These are phyloP conservation scores for Hippophae rhamnoides DNA, from an alignment of 306 rosid genomes.

Conservation along the genomic window DNA sequence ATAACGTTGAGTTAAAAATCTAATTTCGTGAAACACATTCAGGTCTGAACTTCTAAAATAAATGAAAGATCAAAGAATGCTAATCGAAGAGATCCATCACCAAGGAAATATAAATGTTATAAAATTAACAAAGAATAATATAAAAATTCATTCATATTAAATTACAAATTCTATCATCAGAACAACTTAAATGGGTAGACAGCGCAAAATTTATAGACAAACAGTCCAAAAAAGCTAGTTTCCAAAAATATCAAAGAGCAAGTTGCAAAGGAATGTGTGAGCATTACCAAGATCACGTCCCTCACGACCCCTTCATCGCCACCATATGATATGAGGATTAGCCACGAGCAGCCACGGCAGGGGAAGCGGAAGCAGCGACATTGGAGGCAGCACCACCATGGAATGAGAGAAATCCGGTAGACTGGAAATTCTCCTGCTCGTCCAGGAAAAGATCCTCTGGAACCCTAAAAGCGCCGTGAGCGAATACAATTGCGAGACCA, in stretches of 20 bases:
- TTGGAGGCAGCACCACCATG: conserved; percentile 41
- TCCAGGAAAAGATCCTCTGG: conserved; percentile 93
- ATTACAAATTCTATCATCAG: too few species aligned
- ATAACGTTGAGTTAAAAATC: too few species aligned
- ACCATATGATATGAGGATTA: neutral
- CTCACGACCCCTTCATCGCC: conserved; percentile 4
- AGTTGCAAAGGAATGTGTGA: conserved; percentile 1
- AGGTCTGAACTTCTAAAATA: too few species aligned
- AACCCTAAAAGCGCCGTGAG: conserved; percentile 70
- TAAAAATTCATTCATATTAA: neutral
- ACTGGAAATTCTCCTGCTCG: conserved; percentile 37
- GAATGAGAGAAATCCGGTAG: conserved; percentile 52
- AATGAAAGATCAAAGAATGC: too few species aligned
- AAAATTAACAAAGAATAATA: neutral
- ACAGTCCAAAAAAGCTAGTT: neutral
- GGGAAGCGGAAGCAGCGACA: conserved; percentile 32
- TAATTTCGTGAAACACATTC: too few species aligned
- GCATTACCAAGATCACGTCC: conserved; percentile 15
- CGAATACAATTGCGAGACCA: conserved; percentile 50
- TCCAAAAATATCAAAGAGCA: neutral
- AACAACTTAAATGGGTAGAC: too few species aligned
- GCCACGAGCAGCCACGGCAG: conserved; percentile 38
- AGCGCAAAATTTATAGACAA: conserved; percentile 13
- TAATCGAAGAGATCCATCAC: too few species aligned
- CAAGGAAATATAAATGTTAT: too few species aligned